Evolutionary conservation across 2,329 filamentous ascomycete genomes (phyloP).

Genomic region (Aspergillus sp.): DNA sequence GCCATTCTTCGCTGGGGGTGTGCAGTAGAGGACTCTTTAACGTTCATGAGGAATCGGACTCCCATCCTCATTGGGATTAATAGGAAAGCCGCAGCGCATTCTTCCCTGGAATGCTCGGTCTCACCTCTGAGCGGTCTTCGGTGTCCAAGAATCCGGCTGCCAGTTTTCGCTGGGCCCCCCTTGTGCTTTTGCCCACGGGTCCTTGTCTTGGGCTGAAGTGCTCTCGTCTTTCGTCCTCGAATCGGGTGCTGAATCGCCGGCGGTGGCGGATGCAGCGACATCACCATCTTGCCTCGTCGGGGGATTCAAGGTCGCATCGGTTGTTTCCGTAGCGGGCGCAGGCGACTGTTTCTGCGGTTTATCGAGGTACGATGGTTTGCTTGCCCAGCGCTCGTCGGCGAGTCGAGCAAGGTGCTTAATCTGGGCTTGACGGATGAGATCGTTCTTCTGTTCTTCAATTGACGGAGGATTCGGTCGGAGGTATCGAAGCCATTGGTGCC

Average conservation of each 20-base stretch:
- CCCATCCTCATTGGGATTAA: too few species aligned
- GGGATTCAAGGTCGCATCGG: constrained; percentile 39
- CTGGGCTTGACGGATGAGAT: constrained; percentile 54
- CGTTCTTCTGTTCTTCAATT: constrained; percentile 57
- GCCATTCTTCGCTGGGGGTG: too few species aligned
- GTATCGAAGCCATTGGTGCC: constrained; percentile 67
- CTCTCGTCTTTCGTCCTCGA: constrained; percentile 5
- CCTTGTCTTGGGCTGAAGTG: constrained; percentile 17
- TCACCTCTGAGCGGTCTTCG: constrained; percentile 42
- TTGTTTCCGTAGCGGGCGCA: constrained; percentile 43
- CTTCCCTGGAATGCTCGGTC: neutral
- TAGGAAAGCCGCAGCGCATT: too few species aligned
- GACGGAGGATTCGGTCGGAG: constrained; percentile 56
- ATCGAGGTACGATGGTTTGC: constrained; percentile 58
- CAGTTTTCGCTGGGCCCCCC: constrained; percentile 61
- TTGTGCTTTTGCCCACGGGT: constrained; percentile 61
- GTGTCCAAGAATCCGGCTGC: constrained; percentile 64
- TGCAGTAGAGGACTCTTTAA: too few species aligned
- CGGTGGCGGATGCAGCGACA: neutral
- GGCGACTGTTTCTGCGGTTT: constrained; percentile 51
- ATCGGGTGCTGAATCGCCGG: neutral
- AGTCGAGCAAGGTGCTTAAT: constrained; percentile 59
- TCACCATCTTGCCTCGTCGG: constrained; percentile 12
- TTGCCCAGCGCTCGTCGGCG: constrained; percentile 62
- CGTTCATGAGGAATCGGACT: too few species aligned